Evolutionary conservation across 1,139 yeast genomes (phyloP).

Genomic region (Yamadazyma diospyri): DNA sequence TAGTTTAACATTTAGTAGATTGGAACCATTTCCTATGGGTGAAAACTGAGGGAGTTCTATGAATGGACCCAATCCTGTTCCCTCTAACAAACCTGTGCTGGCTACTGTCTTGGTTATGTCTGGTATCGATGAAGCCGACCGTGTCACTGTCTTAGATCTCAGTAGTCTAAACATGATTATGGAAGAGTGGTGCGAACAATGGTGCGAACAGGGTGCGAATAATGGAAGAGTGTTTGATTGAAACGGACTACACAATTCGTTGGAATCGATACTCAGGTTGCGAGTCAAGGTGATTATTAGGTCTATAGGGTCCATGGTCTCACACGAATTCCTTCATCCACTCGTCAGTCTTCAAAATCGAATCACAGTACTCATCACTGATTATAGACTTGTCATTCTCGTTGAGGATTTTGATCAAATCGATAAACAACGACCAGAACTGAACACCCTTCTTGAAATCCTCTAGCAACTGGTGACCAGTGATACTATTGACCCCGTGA

Average conservation of each 20-base stretch:
- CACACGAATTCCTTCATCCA: constrained; percentile 35
- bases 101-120: constrained; percentile 9
- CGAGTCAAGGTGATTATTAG: too few species aligned
- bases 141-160: not conserved
- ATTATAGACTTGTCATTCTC: constrained; percentile 34
- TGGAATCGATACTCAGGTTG: too few species aligned
- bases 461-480: constrained; percentile 29
- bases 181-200: too few species aligned
- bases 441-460: constrained; percentile 41
- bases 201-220: too few species aligned
- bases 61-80: constrained; percentile 42
- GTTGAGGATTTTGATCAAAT: constrained; percentile 34
- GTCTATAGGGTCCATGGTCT: too few species aligned
- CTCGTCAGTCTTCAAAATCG: constrained; percentile 39
- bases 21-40: constrained; percentile 29
- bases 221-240: too few species aligned
- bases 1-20: constrained; percentile 30
- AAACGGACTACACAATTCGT: too few species aligned
- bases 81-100: constrained; percentile 17
- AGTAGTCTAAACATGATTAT: constrained; percentile 4
- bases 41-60: constrained; percentile 33
- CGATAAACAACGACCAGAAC: constrained; percentile 41
- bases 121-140: constrained; percentile 1
- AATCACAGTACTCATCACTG: constrained; percentile 26
- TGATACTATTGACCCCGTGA: constrained; percentile 40